phyloP scores from a whole-genome alignment of 306 rosid species.

The Carpinus fangiana region DNA sequence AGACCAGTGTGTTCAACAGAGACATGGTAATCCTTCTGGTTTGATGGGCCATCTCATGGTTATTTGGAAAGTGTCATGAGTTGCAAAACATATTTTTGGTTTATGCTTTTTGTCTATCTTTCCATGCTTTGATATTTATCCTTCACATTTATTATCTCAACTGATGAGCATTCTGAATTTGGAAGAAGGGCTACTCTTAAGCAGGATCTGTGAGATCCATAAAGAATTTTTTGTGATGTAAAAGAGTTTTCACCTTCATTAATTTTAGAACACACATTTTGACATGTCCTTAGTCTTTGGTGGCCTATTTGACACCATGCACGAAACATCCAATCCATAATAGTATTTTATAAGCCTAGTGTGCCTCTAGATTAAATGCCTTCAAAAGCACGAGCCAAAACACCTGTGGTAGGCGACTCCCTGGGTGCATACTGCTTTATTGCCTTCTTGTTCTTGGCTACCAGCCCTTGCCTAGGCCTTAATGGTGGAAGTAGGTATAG shows the following conservation, averaged over 20 bases:
- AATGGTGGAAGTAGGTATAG: not conserved
- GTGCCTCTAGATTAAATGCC: not conserved
- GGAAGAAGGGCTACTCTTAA: no score
- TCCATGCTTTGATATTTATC: not conserved
- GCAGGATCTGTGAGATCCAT: no score
- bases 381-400: not conserved
- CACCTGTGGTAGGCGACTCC: not conserved
- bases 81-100: not conserved
- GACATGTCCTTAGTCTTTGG: not conserved
- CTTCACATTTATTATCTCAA: not conserved
- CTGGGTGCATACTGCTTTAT: no score
- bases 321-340: not conserved
- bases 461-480: not conserved
- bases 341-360: not conserved
- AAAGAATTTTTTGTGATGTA: not conserved
- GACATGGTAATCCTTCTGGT: conserved; percentile 32
- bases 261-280: not conserved
- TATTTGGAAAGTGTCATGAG: not conserved
- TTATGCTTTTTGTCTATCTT: not conserved
- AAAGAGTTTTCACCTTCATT: not conserved
- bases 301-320: not conserved
- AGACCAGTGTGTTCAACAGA: conserved; percentile 38
- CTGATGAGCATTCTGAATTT: not conserved
- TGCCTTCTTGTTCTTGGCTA: no score
- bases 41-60: not conserved